Conservation (phyloP, 768 basidiomycete species). For the Galerina marginata region DNA sequence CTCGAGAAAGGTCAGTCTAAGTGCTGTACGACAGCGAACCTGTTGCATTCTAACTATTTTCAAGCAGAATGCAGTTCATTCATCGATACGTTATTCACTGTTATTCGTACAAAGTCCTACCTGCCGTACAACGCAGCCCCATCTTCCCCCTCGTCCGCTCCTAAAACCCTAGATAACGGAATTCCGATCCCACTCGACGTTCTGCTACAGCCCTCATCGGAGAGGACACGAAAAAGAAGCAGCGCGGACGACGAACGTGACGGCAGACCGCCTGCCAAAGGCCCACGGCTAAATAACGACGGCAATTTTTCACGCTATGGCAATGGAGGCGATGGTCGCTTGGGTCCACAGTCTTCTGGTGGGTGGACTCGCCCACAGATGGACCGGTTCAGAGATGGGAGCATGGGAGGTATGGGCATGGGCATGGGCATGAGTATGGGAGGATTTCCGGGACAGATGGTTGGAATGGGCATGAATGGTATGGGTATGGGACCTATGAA, state of each 20-base stretch:
- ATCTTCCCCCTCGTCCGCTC: slow-evolving; percentile 45
- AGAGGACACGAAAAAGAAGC: slow-evolving; percentile 67
- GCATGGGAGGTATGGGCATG: slow-evolving; percentile 27
- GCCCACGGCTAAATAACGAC: slow-evolving; percentile 68
- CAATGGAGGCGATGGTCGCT: slow-evolving; percentile 38
- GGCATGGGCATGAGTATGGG: slow-evolving; percentile 31
- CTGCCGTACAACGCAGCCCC: slow-evolving; percentile 65
- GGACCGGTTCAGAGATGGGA: slow-evolving; percentile 40
- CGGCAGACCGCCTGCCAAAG: slow-evolving; percentile 67
- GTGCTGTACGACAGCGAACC: not conserved
- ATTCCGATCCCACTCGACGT: slow-evolving; percentile 83
- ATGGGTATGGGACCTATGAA: slow-evolving; percentile 44
- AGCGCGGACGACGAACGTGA: slow-evolving; percentile 67
- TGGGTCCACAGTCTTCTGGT: slow-evolving; percentile 42
- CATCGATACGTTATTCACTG: slow-evolving; percentile 85
- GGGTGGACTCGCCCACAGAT: slow-evolving; percentile 48
- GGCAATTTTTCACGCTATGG: slow-evolving; percentile 70
- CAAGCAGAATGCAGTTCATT: slow-evolving; percentile 70
- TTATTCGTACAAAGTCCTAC: slow-evolving; percentile 85
- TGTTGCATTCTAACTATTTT: slow-evolving; percentile 19
- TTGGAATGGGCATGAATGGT: slow-evolving; percentile 37
- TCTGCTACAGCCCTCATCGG: slow-evolving; percentile 48
- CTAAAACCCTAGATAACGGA: slow-evolving; percentile 60
- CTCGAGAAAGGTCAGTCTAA: slow-evolving; percentile 78
- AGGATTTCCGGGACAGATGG: slow-evolving; percentile 21